Evolutionary conservation across 768 basidiomycete species (phyloP).

Genomic region (Tylopilus intermedius): DNA sequence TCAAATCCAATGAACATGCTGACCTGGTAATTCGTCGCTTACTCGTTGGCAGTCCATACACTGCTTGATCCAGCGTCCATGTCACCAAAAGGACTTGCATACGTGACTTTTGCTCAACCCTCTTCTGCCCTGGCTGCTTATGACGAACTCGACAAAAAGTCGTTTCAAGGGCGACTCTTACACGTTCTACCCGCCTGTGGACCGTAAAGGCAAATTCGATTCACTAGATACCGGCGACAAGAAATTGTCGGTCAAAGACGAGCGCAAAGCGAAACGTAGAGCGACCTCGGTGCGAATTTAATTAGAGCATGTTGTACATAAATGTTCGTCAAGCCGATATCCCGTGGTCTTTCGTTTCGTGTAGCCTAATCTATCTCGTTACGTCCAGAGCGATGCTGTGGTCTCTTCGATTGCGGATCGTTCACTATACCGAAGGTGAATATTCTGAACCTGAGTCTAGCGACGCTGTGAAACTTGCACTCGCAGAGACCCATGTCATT

Average conservation of each 20-base stretch:
- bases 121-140: constrained; percentile 63
- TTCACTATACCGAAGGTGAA: constrained; percentile 82
- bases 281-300: constrained; percentile 72
- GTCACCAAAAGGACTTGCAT: constrained; percentile 58
- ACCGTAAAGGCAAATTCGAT: constrained; percentile 48
- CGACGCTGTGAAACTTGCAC: constrained; percentile 88
- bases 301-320: constrained; percentile 95
- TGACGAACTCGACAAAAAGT: constrained; percentile 69
- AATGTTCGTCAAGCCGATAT: constrained; percentile 63
- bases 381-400: constrained; percentile 84
- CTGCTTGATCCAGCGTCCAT: constrained; percentile 45
- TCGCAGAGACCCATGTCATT: constrained; percentile 95
- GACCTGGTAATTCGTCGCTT: background rate
- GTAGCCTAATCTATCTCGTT: constrained; percentile 19
- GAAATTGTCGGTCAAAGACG: constrained; percentile 56
- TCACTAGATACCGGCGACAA: constrained; percentile 39
- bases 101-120: constrained; percentile 46
- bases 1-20: too few relatives aligned
- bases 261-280: constrained; percentile 56
- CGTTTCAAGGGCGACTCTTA: constrained; percentile 87
- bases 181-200: constrained; percentile 84
- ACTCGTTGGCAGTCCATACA: constrained; percentile 45
- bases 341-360: constrained; percentile 14
- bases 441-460: constrained; percentile 81
- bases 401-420: constrained; percentile 85